Base-by-base conservation (phyloP, 495 filamentous ascomycete genomes). In the Gamarada debralockiae region DNA sequence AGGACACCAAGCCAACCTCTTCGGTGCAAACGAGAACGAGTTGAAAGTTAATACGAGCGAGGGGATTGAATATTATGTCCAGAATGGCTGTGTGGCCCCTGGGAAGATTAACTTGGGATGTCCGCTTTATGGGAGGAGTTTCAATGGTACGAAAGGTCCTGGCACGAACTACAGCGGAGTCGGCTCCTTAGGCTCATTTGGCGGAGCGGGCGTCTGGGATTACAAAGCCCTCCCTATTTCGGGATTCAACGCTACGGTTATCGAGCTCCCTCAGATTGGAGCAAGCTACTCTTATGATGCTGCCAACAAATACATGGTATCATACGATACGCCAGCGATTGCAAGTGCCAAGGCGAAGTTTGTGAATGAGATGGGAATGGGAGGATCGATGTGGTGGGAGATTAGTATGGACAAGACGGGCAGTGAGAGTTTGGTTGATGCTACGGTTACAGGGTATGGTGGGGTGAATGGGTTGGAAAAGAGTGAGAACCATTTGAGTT, bases 361-460 rank as follows among this genome's bases (percentile, higher is more conserved):
- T 63, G 78, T 96, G 56, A 72, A 68, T 58, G 51, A 74, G n/a
- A 71, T 73, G 40, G 76, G 80, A 3, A 73, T 95, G 6, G 90
- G 88, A 1, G 90, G 92, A 13, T 85, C 75, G 12, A 95, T 95
- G 90, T 96, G 89, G 89, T 97, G 92, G 90, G 92, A 97, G 71
- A 84, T 82, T 56, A 90, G 83, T 66, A 82, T 77, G 4, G 92
- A 96, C 65, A 88, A 85, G 68, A 64, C 59, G 2, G 79, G 78
- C 0, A 66, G 72, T 8, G 78, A 81, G 39, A 89, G 86, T 64
- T 58, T 92, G 69, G 86, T 93, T 47, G 76, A 70, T 12, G 83
- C 77, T 22, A 85, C 87, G 40, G 83, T 89, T 10, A 76, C 81
- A 12, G 70, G 83, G 83, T 5, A 60, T 62, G 6, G 52, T 57